Base-by-base conservation (phyloP, 108 stramenopile genomes). In the Cyclotella choctawhatcheeana region DNA sequence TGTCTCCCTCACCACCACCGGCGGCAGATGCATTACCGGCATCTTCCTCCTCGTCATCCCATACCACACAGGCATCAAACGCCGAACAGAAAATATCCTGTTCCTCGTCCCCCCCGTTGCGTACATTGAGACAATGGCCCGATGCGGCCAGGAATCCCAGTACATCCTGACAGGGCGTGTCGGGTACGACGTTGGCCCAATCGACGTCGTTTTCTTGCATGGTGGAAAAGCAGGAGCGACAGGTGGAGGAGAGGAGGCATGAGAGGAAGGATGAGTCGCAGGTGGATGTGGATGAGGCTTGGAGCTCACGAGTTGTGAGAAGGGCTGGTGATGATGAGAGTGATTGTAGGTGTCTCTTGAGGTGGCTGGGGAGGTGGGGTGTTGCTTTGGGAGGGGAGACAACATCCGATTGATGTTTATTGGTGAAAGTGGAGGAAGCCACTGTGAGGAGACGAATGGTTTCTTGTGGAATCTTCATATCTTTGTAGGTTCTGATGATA, bases 161-260 rank as follows among this genome's bases (percentile, higher is more conserved):
- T 14, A 95, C 87, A 62, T 87, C 87, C 16, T 48, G 27, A 64
- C 94, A 95, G 7, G 83, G 75, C n/a, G 87, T 87, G 53, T 88
- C 85, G 5, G 83, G 79, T 2, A 90, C 69, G 25, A 95, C 88
- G 31, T 86, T 84, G 14, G 91, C 77, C 94, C 94, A 95, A 54
- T 95, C 94, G 52, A 95, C 83, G 40, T 77, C 60, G 47, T 87
- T 66, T 16, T 67, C 61, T 45, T 88, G 65, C 29, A 95, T 33
- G 20, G 83, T 43, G 25, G 64, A 68, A 65, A 95, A 95, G 77
- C 94, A 95, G n/a, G 67, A 48, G 34, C 83, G 70, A 61, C 94
- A 95, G 21, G 71, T 58, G 50, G 67, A 47, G 69, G 85, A 64
- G 50, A 77, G 71, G 40, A 95, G 25, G 74, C 94, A 95, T 25